Evolutionary conservation across 176 grass and related monocot genomes (phyloP).

Genomic region (Musa troglodytarum): DNA sequence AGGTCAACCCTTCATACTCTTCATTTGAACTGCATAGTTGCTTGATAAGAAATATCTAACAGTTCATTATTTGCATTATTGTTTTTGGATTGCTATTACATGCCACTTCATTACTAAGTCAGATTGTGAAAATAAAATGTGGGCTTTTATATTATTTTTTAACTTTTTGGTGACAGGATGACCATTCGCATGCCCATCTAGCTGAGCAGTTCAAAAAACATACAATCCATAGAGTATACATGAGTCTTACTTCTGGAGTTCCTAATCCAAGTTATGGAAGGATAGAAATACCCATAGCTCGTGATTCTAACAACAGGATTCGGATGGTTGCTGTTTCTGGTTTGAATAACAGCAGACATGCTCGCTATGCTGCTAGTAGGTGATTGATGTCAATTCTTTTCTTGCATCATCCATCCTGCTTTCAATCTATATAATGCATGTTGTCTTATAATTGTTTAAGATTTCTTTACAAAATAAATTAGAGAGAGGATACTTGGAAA

Average conservation of each 20-base stretch:
- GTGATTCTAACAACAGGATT: slow-evolving; percentile 82
- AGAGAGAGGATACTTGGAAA: background rate
- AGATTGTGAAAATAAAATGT: background rate
- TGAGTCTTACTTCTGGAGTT: slow-evolving; percentile 81
- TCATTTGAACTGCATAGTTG: background rate
- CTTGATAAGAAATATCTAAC: background rate
- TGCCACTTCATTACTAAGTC: background rate
- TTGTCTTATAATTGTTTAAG: background rate
- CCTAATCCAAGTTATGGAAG: slow-evolving; percentile 48
- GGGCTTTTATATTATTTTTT: slow-evolving; percentile 4
- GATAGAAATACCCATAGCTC: slow-evolving; percentile 69
- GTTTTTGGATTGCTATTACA: background rate
- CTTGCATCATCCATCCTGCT: slow-evolving; percentile 2
- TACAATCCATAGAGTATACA: slow-evolving; percentile 72
- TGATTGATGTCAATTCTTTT: slow-evolving; percentile 50
- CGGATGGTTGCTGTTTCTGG: slow-evolving; percentile 74
- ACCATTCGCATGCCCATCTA: slow-evolving; percentile 78
- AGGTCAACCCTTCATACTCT: background rate
- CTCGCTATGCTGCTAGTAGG: slow-evolving; percentile 88
- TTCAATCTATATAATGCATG: background rate
- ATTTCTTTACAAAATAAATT: background rate
- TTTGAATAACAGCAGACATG: slow-evolving; percentile 50
- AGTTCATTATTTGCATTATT: background rate
- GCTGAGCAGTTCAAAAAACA: slow-evolving; percentile 88
- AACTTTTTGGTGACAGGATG: slow-evolving; percentile 57